Conservation (phyloP, 345 rosid species). For the Erucastrum elatum region DNA sequence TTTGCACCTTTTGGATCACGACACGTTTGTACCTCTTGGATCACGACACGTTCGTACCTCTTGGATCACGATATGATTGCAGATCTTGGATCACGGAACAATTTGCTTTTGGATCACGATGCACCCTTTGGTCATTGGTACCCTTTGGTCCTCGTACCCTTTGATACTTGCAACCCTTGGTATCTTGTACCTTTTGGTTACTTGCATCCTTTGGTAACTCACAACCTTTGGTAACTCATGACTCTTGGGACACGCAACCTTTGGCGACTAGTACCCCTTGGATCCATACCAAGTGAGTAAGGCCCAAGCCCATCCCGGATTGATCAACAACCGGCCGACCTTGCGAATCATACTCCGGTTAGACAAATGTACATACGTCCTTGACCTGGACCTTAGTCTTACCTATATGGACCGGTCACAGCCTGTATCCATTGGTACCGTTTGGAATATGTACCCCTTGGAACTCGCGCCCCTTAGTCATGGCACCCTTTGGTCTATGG, state of each 20-base stretch:
- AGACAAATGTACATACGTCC: no score
- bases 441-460: no score
- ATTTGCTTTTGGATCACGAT: not conserved
- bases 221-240: not conserved
- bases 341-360: no score
- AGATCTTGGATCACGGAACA: not conserved
- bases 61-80: not conserved
- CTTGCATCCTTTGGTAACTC: not conserved
- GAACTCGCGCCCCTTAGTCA: no score
- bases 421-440: no score
- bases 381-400: no score
- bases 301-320: no score
- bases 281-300: not conserved
- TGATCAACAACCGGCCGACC: no score
- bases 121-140: not conserved
- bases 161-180: not conserved
- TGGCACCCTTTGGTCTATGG: no score
- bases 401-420: no score
- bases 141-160: not conserved
- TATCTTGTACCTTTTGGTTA: not conserved
- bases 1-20: not conserved
- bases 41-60: not conserved
- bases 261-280: not conserved
- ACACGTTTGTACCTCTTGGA: not conserved
- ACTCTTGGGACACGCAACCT: not conserved